Conservation (phyloP, 2,329 filamentous ascomycete genomes). For the Cyphellophora attinorum region DNA sequence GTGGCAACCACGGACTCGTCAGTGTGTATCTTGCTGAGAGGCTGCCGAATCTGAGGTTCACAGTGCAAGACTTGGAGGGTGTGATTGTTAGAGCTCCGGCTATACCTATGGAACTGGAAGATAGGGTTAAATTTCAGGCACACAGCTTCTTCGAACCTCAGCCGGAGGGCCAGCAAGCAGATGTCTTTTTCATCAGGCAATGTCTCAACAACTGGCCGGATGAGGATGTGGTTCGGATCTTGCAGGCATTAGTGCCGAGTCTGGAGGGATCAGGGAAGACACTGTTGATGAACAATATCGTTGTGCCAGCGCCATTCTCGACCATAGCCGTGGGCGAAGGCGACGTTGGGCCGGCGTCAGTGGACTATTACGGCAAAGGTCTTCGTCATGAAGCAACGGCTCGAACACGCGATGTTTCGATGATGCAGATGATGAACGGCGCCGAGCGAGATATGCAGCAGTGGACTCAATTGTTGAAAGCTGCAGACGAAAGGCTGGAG, state of each 20-base stretch:
- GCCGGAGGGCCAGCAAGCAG: neutral
- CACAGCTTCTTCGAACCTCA: neutral
- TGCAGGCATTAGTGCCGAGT: neutral
- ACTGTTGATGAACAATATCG: neutral
- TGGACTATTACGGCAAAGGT: neutral
- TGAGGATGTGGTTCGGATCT: neutral
- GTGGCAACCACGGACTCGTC: neutral
- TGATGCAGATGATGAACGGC: neutral
- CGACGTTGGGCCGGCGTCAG: neutral
- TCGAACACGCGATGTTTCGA: neutral
- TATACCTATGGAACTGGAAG: neutral
- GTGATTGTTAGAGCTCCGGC: neutral
- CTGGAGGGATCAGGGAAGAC: neutral
- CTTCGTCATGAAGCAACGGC: neutral
- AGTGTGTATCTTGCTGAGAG: neutral
- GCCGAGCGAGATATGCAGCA: neutral
- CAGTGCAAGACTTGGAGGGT: neutral
- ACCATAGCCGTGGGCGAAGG: neutral
- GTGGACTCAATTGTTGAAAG: too few relatives aligned
- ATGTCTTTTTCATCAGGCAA: neutral
- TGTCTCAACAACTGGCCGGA: slow-evolving; percentile 1
- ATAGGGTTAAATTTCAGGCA: neutral
- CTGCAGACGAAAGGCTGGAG: neutral
- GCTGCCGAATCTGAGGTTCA: neutral
- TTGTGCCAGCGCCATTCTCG: neutral